Evolutionary conservation across 2,329 filamentous ascomycete species (phyloP).

Genomic region (Aspergillaceae sp.): DNA sequence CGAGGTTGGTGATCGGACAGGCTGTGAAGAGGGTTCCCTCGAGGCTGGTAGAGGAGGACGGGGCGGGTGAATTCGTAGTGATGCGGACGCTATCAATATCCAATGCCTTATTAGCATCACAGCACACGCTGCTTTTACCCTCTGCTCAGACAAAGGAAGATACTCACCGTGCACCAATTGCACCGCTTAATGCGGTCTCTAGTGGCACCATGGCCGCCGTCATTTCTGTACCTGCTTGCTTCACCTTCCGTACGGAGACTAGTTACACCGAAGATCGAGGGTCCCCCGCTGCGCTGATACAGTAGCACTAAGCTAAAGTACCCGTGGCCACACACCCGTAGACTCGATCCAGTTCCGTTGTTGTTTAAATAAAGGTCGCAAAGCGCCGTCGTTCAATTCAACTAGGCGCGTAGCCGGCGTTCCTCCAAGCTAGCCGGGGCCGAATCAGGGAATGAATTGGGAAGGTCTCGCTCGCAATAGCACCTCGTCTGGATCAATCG

Average conservation of each 20-base stretch:
- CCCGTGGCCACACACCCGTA: slow-evolving; percentile 20
- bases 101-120: neutral
- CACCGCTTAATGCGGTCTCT: slow-evolving; percentile 49
- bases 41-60: slow-evolving; percentile 42
- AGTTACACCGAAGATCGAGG: too few relatives aligned
- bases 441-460: too few relatives aligned
- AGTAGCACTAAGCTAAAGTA: slow-evolving; percentile 3
- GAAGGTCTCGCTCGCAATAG: too few relatives aligned
- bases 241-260: too few relatives aligned
- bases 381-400: too few relatives aligned
- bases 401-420: too few relatives aligned
- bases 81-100: slow-evolving; percentile 46
- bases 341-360: too few relatives aligned
- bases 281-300: slow-evolving; percentile 1
- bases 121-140: too few relatives aligned
- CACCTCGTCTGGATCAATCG: too few relatives aligned
- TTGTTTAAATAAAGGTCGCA: too few relatives aligned
- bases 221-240: slow-evolving; percentile 21
- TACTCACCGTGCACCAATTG: slow-evolving; percentile 53
- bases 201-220: slow-evolving; percentile 41
- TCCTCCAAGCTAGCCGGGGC: too few relatives aligned
- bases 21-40: slow-evolving; percentile 57
- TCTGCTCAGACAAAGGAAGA: neutral
- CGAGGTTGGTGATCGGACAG: slow-evolving; percentile 51
- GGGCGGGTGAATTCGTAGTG: slow-evolving; percentile 44